Percentiles rank a stretch among this genome's conserved stretches.
phyloP scores from a whole-genome alignment of 257 asterid genomes.

The Petrea volubilis region DNA sequence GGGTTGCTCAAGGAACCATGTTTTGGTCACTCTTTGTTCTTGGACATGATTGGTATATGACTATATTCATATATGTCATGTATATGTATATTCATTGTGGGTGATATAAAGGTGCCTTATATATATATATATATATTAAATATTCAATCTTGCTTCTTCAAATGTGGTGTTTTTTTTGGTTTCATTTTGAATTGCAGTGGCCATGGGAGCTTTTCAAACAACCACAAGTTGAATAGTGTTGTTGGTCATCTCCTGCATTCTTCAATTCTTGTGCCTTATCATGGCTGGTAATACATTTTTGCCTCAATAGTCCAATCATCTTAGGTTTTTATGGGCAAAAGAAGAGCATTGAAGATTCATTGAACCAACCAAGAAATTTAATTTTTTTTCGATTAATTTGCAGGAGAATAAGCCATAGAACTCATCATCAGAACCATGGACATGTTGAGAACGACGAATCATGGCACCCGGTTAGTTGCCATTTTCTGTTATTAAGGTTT shows the following conservation, averaged over 20 bases:
- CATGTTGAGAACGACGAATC: constrained; percentile 97
- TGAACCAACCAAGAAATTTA: too few relatives aligned
- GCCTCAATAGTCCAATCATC: background rate
- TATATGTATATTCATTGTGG: too few relatives aligned
- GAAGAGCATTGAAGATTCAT: too few relatives aligned
- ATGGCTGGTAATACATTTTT: constrained; percentile 58
- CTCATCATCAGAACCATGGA: constrained; percentile 98
- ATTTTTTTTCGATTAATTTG: background rate
- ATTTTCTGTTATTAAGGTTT: too few relatives aligned
- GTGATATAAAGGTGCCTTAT: too few relatives aligned
- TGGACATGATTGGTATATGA: constrained; percentile 74
- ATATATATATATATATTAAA: background rate
- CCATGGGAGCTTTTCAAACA: constrained; percentile 78
- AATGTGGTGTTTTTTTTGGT: too few relatives aligned
- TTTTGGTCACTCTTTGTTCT: constrained; percentile 89
- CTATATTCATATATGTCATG: too few relatives aligned
- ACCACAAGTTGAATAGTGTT: constrained; percentile 62
- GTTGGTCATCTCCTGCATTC: constrained; percentile 81
- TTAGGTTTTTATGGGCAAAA: too few relatives aligned
- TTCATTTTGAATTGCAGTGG: constrained; percentile 51
- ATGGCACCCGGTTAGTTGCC: constrained; percentile 76
- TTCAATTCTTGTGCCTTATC: constrained; percentile 80
- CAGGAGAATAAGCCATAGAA: constrained; percentile 97
- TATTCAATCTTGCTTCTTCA: too few relatives aligned
- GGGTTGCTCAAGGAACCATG: constrained; percentile 87